Base-by-base conservation (phyloP, 352 stramenopile species). In the Globisporangium barbulae region DNA sequence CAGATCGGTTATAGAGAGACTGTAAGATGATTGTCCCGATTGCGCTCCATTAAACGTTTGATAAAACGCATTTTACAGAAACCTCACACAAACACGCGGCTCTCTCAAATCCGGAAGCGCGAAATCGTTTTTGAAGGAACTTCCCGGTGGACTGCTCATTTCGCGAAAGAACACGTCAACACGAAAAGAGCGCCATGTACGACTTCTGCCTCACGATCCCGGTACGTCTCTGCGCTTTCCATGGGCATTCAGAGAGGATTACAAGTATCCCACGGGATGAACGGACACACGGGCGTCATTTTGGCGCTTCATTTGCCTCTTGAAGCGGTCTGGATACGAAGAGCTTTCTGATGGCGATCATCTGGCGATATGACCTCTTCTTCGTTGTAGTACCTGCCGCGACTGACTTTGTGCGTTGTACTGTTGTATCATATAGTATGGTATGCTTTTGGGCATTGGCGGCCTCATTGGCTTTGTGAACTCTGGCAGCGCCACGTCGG, bases 131-230 rank as follows among this genome's bases (percentile, higher is more conserved):
- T 28, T 28, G 39, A 42, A 9, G 42, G 17, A 44, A 12, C 30
- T 57, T 19, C 50, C 19, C 4, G 17, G 17, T 9, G 30, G 50
- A 19, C 52, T 31, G 31, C 31, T 25, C 50, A 33, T 35, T 52
- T 59, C 37, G 17, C 59, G 21, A 58, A 37, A 53, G 49, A 58
- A 52, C 35, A 28, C 22, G 8, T 48, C 25, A 64, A 28, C 45
- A 53, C 8, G 17, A 45, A 17, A 49, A 50, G 42, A 59, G 4
- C 59, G 52, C 13, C 48, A 92, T 94, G 85, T 93, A 94, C 73
- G 85, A 94, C 80, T 94, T 94, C 65, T 94, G 85, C 76, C 75
- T 94, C 55, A 94, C 85, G 63, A 76, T 94, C 63, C 85, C 85
- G 52, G 85, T 94, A 83, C 68, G 82, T 80, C n/a, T 25, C 39